Evolutionary conservation across 2,329 filamentous ascomycete genomes (phyloP), one percentile per base, ranked within the genome.

Genomic region (Epichloe gansuensis): DNA sequence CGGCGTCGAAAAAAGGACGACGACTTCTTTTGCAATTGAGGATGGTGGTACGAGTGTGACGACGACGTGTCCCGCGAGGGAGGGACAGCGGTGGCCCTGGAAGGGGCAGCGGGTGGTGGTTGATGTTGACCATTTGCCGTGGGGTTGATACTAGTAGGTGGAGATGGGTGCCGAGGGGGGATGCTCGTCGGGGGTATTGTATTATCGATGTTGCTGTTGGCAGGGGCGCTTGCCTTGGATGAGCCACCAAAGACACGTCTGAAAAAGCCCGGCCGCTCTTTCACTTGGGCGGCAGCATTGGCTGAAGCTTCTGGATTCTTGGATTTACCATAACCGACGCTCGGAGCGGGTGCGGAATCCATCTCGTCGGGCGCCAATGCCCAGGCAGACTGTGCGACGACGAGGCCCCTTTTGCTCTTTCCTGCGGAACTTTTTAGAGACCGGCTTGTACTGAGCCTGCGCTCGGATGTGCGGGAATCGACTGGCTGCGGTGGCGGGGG

Each of bases 1-100:
- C 90, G 80, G 54, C 93, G 79, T 56, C 93, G 80, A 71, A 97
- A 97, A 71, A 98, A 97, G 0, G 89, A 91, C 1, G 91, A 94
- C 4, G 88, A 81, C 67, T 96, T 96, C 73, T 96, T 96, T 61
- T 87, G 86, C 49, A 96, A 71, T 21, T 72, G 69, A 52, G 75
- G 72, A 15, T 73, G 72, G 43, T 72, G 71, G 48, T 74, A 71
- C 36, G 75, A 74, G 51, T 69, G 67, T 23, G 68, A 68, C 27
- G 68, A 68, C 5, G 64, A 63, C 1, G 64, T 60, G 56, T 80
- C 76, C 53, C 76, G 68, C 4, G 75, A 75, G 2, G 76, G 74
- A 38, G 76, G 73, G 23, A 71, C 67, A 40, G 74, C 70, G 40
- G 65, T 61, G 15, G 71, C 59, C 61, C 78, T 81, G 49, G 72